These are phyloP conservation scores for Aspergillus olivimuriae DNA, from an alignment of 495 filamentous ascomycete species.

Conservation along the genomic window DNA sequence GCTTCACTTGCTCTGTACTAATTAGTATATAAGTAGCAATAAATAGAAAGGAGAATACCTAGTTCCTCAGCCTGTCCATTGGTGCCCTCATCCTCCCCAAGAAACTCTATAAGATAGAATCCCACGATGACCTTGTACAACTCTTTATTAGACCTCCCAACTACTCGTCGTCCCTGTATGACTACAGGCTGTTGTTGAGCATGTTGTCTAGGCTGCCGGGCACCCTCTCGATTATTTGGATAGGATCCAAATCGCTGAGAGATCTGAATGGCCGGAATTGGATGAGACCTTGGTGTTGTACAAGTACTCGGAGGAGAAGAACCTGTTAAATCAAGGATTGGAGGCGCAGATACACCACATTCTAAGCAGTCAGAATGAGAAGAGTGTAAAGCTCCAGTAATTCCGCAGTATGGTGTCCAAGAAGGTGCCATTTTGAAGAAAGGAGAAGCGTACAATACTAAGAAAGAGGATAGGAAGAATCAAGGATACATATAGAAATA, in stretches of 20 bases:
- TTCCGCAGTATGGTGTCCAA: not conserved
- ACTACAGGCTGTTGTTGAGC: not conserved
- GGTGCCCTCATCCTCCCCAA: not conserved
- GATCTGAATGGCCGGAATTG: not conserved
- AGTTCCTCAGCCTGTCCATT: not conserved
- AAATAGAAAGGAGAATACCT: not conserved
- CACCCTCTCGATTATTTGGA: not conserved
- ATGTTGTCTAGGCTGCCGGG: not conserved
- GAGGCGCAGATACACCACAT: not conserved
- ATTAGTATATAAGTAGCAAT: slow-evolving; percentile 1
- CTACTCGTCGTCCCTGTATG: not conserved
- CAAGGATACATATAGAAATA: not conserved
- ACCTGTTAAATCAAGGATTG: not conserved
- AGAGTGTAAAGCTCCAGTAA: not conserved
- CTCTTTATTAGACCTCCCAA: no score
- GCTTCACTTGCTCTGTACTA: not conserved
- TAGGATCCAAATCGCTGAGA: not conserved
- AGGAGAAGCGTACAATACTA: no score
- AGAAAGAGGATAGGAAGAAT: not conserved
- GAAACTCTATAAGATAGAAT: not conserved
- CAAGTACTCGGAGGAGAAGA: not conserved
- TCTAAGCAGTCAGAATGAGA: not conserved
- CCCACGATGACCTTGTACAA: not conserved
- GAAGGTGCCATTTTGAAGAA: not conserved
- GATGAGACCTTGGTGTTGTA: not conserved